Percentiles rank a stretch among this genome's conserved stretches.
These are phyloP conservation scores for Leptographium flavum DNA, from an alignment of 2,329 filamentous ascomycete species.

Conservation along the genomic window DNA sequence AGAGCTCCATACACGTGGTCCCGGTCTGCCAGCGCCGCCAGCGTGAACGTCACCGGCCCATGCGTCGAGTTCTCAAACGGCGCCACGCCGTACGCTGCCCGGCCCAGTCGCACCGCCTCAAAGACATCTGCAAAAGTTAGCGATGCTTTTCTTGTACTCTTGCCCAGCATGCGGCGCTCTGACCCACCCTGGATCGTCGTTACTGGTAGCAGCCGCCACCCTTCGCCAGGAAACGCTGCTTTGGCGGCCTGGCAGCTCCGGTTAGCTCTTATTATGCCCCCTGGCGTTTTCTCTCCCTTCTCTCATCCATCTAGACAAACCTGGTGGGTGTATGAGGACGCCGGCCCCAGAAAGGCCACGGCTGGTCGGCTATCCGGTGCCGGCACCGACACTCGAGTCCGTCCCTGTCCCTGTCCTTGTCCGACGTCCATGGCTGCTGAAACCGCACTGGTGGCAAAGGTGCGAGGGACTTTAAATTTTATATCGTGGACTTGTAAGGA, in stretches of 20 bases:
- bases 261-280: neutral
- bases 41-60: slow-evolving; percentile 77
- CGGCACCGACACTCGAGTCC: no score
- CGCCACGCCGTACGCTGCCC: slow-evolving; percentile 61
- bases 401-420: neutral
- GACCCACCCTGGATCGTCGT: slow-evolving; percentile 31
- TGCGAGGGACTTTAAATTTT: neutral
- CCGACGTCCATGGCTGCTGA: neutral
- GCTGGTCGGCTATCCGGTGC: neutral
- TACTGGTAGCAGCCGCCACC: slow-evolving; percentile 34
- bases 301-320: slow-evolving; percentile 6
- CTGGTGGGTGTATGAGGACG: slow-evolving; percentile 16
- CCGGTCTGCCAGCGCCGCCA: slow-evolving; percentile 77
- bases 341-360: slow-evolving; percentile 16
- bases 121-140: slow-evolving; percentile 51
- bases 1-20: slow-evolving; percentile 50
- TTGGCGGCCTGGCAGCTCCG: slow-evolving; percentile 17
- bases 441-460: neutral
- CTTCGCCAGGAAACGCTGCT: slow-evolving; percentile 28
- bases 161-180: neutral
- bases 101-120: slow-evolving; percentile 53
- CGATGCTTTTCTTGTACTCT: neutral
- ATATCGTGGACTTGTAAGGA: neutral
- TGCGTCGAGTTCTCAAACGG: slow-evolving; percentile 96
- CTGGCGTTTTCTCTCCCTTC: neutral